Evolutionary conservation across 1,284 basidiomycete genomes (phyloP).

Genomic region (Paramarasmius palmivorus): DNA sequence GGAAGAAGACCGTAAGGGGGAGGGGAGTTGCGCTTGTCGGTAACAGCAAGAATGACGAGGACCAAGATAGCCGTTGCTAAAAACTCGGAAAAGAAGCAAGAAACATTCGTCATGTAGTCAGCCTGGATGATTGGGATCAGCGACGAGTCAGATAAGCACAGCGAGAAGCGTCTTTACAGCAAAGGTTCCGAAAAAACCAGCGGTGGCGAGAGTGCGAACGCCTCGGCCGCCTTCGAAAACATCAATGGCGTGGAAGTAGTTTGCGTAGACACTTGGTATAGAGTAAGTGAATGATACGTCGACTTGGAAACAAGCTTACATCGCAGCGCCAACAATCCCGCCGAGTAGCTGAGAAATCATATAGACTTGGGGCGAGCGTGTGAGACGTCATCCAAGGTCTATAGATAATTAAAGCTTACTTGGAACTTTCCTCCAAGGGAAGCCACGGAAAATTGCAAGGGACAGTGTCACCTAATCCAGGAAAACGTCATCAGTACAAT

Average conservation of each 20-base stretch:
- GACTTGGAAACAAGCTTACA: too few species aligned
- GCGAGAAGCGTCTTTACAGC: slow-evolving; percentile 45
- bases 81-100: slow-evolving; percentile 36
- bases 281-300: too few species aligned
- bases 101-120: slow-evolving; percentile 25
- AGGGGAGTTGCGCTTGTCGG: slow-evolving; percentile 33
- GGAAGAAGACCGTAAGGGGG: slow-evolving; percentile 37
- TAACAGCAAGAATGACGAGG: slow-evolving; percentile 30
- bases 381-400: not conserved
- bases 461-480: slow-evolving; percentile 48
- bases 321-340: slow-evolving; percentile 62
- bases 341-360: slow-evolving; percentile 43
- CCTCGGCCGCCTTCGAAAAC: slow-evolving; percentile 62
- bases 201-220: slow-evolving; percentile 71
- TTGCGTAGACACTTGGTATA: slow-evolving; percentile 77
- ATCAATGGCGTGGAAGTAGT: slow-evolving; percentile 77
- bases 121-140: slow-evolving; percentile 15
- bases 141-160: not conserved
- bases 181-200: slow-evolving; percentile 70
- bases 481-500: not conserved
- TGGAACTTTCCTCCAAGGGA: slow-evolving; percentile 74
- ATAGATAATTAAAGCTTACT: slow-evolving; percentile 11
- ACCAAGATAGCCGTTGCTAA: slow-evolving; percentile 36
- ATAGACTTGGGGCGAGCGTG: not conserved
- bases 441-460: slow-evolving; percentile 64